phyloP scores from a whole-genome alignment of 345 rosid genomes.

The Zanthoxylum bungeanum region DNA sequence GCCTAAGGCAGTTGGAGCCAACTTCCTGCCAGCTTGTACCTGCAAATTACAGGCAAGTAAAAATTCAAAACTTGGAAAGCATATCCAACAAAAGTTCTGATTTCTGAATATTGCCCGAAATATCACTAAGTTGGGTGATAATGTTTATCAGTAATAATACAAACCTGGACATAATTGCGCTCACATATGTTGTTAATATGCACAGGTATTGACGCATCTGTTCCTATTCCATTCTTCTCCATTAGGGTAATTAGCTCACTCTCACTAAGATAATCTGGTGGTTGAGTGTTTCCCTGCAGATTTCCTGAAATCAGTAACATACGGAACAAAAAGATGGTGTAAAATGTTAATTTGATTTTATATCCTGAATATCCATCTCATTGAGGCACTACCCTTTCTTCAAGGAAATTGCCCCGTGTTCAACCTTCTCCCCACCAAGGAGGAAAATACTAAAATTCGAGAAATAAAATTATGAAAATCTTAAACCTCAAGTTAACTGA shows the following conservation, averaged over 20 bases:
- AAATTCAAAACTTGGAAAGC: slow-evolving; percentile 4
- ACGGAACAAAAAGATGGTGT: background rate
- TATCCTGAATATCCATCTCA: background rate
- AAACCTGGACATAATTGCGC: slow-evolving; percentile 93
- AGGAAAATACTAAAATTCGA: background rate
- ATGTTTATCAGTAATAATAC: slow-evolving; percentile 3
- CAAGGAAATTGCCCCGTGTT: background rate
- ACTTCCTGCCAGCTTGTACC: slow-evolving; percentile 86
- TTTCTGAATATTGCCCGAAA: slow-evolving; percentile 12
- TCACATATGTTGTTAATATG: slow-evolving; percentile 97
- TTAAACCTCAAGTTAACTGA: background rate
- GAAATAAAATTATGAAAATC: background rate
- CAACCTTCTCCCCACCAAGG: background rate
- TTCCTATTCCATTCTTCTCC: slow-evolving; percentile 97
- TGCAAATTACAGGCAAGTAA: slow-evolving; percentile 26
- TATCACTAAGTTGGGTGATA: slow-evolving; percentile 5
- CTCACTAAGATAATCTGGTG: slow-evolving; percentile 90
- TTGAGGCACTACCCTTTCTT: background rate
- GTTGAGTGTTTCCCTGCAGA: slow-evolving; percentile 67
- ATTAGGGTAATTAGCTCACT: slow-evolving; percentile 93
- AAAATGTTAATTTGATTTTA: background rate
- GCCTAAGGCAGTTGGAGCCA: slow-evolving; percentile 91
- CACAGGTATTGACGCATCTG: slow-evolving; percentile 93
- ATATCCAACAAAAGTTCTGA: slow-evolving; percentile 3
- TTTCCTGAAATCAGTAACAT: slow-evolving; percentile 16